A percentile compares a stretch with the other conserved stretches of the same genome.
Conservation (phyloP, 768 basidiomycete species). For the Sarcodon aspratus region DNA sequence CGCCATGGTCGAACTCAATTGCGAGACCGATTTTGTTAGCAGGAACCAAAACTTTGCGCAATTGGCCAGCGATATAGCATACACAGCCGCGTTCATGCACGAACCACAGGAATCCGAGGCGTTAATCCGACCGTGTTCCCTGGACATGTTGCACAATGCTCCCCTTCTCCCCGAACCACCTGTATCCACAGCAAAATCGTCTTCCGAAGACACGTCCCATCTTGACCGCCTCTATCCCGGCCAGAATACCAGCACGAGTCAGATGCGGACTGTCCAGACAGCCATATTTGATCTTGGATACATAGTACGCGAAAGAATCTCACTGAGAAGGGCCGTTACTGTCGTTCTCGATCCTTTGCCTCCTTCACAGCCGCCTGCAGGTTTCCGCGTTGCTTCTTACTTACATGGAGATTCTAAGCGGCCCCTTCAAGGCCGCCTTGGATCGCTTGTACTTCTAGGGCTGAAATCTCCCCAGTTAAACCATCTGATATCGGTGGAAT, state of each 20-base stretch:
- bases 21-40: conserved; percentile 96
- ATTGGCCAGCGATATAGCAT: conserved; percentile 70
- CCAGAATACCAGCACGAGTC: conserved; percentile 19
- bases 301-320: conserved; percentile 73
- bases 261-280: conserved; percentile 36
- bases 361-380: conserved; percentile 20
- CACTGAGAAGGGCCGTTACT: conserved; percentile 45
- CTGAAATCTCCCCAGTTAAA: conserved; percentile 37
- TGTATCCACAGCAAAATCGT: background rate
- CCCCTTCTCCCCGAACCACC: conserved; percentile 44
- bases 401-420: conserved; percentile 33
- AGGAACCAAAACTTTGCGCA: conserved; percentile 72
- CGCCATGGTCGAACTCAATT: conserved; percentile 85
- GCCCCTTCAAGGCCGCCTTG: conserved; percentile 41
- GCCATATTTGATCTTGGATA: conserved; percentile 63
- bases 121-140: conserved; percentile 36
- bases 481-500: conserved; percentile 29
- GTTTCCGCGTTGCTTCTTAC: conserved; percentile 44
- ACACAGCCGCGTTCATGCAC: conserved; percentile 67
- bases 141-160: conserved; percentile 46
- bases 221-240: background rate
- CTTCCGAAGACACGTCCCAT: background rate
- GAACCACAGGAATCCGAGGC: conserved; percentile 26
- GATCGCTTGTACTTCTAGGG: conserved; percentile 42
- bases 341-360: conserved; percentile 26